Evolutionary conservation across 768 basidiomycete species (phyloP).

Genomic region (Macrolepiota fuliginosa): DNA sequence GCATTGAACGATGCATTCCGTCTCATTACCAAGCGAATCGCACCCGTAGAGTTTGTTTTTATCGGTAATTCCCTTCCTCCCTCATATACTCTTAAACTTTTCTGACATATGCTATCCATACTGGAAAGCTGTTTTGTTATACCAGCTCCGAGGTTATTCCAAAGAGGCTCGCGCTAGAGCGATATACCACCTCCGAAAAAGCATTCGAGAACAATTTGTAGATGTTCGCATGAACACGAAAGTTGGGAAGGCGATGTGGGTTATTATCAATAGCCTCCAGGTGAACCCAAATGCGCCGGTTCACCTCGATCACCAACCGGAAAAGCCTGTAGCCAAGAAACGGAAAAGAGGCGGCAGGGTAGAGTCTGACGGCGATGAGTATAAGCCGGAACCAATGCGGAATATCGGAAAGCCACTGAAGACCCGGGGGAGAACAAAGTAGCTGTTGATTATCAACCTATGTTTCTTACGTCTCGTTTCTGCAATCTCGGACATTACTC

Average conservation of each 20-base stretch:
- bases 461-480: neutral
- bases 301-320: constrained; percentile 14
- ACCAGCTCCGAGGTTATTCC: constrained; percentile 42
- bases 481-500: neutral
- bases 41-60: constrained; percentile 79
- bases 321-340: constrained; percentile 15
- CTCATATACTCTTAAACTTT: neutral
- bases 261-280: constrained; percentile 41
- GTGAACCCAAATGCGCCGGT: constrained; percentile 31
- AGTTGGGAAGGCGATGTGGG: constrained; percentile 59
- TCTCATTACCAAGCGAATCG: constrained; percentile 55
- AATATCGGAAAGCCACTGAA: constrained; percentile 34
- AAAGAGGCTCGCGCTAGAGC: constrained; percentile 50
- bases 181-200: constrained; percentile 53
- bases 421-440: constrained; percentile 39
- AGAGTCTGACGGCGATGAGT: constrained; percentile 44
- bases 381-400: constrained; percentile 42
- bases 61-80: constrained; percentile 49
- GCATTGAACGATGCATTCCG: constrained; percentile 47
- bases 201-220: constrained; percentile 51
- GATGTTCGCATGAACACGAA: constrained; percentile 65
- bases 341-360: constrained; percentile 30
- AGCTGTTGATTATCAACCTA: constrained; percentile 9
- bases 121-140: constrained; percentile 62
- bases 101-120: neutral